Evolutionary conservation across 2,329 filamentous ascomycete species (phyloP), one percentile per base, ranked within the genome.

Genomic region (Hymenoscyphus occultus): DNA sequence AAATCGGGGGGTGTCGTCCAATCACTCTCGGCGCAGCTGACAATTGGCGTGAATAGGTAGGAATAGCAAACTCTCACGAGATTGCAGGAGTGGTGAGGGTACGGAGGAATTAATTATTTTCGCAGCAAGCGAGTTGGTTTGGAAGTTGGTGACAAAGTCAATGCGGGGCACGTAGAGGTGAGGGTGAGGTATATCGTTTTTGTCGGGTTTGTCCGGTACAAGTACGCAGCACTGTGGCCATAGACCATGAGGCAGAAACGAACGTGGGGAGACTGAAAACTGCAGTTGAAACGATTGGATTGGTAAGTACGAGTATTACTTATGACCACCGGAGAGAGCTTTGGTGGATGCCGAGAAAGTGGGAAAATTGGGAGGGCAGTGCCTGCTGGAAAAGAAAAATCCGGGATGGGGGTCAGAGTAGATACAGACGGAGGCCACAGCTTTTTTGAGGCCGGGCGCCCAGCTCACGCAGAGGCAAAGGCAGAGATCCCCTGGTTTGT

Each of bases 1-100:
- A 19, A 39, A 42, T 35, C 58, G 40, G 16, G 22, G 42, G 35
- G 58, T 59, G 35, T 39, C 39, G 40, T 45, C 58, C 58, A 59
- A 45, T 40, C 35, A 59, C 58, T 51, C 45, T 51, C 45, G 45
- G 45, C 45, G 12, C 45, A 4, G 45, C 45, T 19, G 45, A 19
- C 9, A 51, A 51, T 51, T 22, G 16, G 42, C 16, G 45, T 51
- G 45, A 51, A 51, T 51, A 51, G 3, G 42, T n/a, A n/a, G 19
- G 45, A 51, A 51, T 51, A 51, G 45, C 45, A 51, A 51, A 51
- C 19, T 51, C 35, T 35, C 2, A 10, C 35, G 35, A 6, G 35
- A 35, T 35, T 10, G 45, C 14, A 19, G 45, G 42, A 48, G 14
- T 19, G 19, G 45, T 13, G 45, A 22, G 28, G n/a, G 6, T n/a